phyloP scores from a whole-genome alignment of 441 rosid genomes.

The Populus hybrid region DNA sequence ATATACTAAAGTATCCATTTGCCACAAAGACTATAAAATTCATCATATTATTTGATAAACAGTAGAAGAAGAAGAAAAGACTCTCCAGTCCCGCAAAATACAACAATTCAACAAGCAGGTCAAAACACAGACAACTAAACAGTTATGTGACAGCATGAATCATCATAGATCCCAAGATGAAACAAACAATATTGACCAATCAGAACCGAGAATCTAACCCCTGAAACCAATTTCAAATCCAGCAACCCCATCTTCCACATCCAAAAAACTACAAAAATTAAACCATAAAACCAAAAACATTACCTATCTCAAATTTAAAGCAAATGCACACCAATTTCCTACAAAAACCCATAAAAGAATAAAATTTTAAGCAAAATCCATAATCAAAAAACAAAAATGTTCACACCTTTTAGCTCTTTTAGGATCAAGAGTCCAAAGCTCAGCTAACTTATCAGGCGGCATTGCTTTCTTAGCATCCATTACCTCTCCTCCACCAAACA shows the following conservation, averaged over 20 bases:
- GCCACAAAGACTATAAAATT: too few species aligned
- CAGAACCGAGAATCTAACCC: background rate
- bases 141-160: background rate
- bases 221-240: background rate
- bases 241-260: background rate
- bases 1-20: too few species aligned
- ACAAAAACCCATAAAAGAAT: background rate
- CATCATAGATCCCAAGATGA: background rate
- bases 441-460: constrained; percentile 82
- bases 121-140: background rate
- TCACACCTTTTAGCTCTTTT: constrained; percentile 76
- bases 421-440: constrained; percentile 74
- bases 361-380: background rate
- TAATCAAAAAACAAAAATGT: background rate
- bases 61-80: too few species aligned
- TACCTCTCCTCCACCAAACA: constrained; percentile 30
- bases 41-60: too few species aligned
- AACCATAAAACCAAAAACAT: background rate
- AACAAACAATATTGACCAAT: background rate
- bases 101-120: background rate
- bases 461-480: constrained; percentile 81
- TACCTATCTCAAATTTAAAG: background rate
- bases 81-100: too few species aligned
- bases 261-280: background rate
- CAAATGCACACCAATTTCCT: background rate